phyloP scores from a whole-genome alignment of 495 filamentous ascomycete genomes.

The Venustampulla echinocandica region DNA sequence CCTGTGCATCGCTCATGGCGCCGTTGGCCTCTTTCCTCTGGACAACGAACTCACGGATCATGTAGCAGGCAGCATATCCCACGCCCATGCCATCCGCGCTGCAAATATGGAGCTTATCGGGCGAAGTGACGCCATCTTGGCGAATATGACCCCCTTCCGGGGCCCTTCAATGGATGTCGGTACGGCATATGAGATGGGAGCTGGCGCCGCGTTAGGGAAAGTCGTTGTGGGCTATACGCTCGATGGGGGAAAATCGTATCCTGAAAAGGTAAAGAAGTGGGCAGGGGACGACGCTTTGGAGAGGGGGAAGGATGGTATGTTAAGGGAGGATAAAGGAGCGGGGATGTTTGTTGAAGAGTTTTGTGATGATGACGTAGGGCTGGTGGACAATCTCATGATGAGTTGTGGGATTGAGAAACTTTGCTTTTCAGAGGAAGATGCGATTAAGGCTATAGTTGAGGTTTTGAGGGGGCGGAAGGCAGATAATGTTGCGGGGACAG shows the following conservation, averaged over 20 bases:
- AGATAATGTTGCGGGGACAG: neutral
- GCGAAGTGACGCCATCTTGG: neutral
- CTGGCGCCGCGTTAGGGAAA: neutral
- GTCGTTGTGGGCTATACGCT: neutral
- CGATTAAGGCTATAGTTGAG: neutral
- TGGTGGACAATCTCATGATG: conserved; percentile 3
- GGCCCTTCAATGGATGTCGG: conserved; percentile 1
- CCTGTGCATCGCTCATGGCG: neutral
- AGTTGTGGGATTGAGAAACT: neutral
- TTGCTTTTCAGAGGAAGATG: neutral
- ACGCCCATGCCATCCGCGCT: neutral
- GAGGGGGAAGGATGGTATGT: neutral
- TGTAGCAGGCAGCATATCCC: neutral
- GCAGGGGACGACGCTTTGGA: neutral
- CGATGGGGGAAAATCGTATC: neutral
- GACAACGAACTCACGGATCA: neutral
- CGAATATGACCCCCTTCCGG: conserved; percentile 3
- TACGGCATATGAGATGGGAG: conserved; percentile 4
- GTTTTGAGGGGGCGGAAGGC: neutral
- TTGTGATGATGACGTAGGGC: neutral
- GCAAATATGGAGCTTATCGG: conserved; percentile 1
- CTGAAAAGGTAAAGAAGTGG: neutral
- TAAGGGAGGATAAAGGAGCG: neutral
- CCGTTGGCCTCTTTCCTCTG: neutral
- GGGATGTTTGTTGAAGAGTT: neutral